Evolutionary conservation across 768 basidiomycete genomes (phyloP), one percentile per base, ranked within the genome.

Genomic region (Infundibulicybe gibba): DNA sequence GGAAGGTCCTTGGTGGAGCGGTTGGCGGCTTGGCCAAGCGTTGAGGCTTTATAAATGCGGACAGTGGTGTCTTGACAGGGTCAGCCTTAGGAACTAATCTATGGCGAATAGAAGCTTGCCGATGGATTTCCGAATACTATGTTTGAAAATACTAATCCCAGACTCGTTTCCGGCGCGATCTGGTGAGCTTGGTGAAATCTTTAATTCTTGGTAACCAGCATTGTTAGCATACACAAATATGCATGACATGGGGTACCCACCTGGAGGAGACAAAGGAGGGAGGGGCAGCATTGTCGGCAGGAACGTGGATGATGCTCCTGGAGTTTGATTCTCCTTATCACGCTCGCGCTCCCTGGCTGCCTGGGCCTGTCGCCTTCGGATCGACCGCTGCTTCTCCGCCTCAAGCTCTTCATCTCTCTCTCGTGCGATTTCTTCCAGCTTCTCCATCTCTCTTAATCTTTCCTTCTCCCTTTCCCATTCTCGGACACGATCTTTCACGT

Each of bases 391-490:
- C 52, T 56, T 67, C 63, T 67, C 69, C 58, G 48, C 64, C 56
- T 65, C 70, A 35, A 61, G 67, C 57, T 64, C 62, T 49, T 62
- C 72, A 57, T 74, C 75, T 38, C 68, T 67, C 56, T 80, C 77
- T 49, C 67, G 65, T 62, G 78, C 70, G 47, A 76, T 54, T 57
- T 87, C 85, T 58, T 81, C 74, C 56, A 85, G 49, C 49, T 71
- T 69, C 49, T 74, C 75, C 72, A 87, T 82, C 70, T 87, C 85
- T 54, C 86, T 73, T 58, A 88, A 62, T 49, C 85, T 69, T 62
- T 82, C 75, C 32, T 77, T 75, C 61, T 88, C 86, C 35, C 80
- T 69, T 59, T 90, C 86, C 86, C 87, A 90, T 54, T 88, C 87
- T 53, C 72, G 72, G 53, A 89, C 82, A 10, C 87, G 72, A 48